Evolutionary conservation across 1,139 yeast genomes (phyloP).

Genomic region (Suhomyces anneliseae): DNA sequence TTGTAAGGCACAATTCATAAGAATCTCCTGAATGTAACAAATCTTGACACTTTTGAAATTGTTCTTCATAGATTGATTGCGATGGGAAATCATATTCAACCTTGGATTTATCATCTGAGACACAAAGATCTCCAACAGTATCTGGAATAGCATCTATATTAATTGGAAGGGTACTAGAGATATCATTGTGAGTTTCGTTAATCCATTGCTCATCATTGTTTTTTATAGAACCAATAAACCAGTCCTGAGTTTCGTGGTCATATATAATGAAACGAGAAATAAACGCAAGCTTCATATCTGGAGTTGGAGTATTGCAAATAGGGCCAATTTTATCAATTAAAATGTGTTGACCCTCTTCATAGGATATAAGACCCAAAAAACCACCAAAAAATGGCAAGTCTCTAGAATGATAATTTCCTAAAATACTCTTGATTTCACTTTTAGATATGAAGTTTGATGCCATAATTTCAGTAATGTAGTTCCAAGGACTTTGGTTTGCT

Average conservation of each 20-base stretch:
- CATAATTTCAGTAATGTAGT: conserved; percentile 53
- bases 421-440: conserved; percentile 8
- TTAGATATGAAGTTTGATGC: conserved; percentile 18
- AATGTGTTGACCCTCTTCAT: conserved; percentile 73
- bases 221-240: conserved; percentile 55
- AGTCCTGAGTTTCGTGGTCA: conserved; percentile 48
- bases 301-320: conserved; percentile 36
- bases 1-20: conserved; percentile 89
- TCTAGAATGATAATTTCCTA: conserved; percentile 13
- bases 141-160: conserved; percentile 23
- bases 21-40: conserved; percentile 81
- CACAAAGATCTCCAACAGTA: conserved; percentile 29
- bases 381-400: conserved; percentile 85
- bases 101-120: conserved; percentile 16
- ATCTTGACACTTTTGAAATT: conserved; percentile 66
- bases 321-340: conserved; percentile 32
- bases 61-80: conserved; percentile 51
- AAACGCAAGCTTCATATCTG: conserved; percentile 75
- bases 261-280: conserved; percentile 65
- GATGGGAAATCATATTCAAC: conserved; percentile 53
- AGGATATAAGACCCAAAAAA: conserved; percentile 76
- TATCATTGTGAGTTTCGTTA: conserved; percentile 15
- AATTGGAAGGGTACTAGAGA: conserved; percentile 13
- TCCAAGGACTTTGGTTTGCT: conserved; percentile 41
- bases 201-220: conserved; percentile 40